Evolutionary conservation across 2,329 filamentous ascomycete species (phyloP), one percentile per base, ranked within the genome.

Genomic region (Colletotrichum incanum): DNA sequence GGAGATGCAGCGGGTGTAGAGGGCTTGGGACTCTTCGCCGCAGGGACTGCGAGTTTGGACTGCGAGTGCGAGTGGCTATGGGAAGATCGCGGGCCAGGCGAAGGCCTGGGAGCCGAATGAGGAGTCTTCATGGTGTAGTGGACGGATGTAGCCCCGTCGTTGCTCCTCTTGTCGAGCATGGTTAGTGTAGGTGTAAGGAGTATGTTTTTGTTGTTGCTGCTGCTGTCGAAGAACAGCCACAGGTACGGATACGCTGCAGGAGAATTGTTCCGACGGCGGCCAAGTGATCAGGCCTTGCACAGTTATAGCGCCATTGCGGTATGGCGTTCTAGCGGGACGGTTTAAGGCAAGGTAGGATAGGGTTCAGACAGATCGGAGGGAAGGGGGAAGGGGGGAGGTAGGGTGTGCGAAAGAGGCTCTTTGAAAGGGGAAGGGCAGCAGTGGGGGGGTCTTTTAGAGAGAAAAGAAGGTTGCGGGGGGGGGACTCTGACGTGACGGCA

Each of bases 1-100:
- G 88, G 86, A 7, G 89, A 90, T 18, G 86, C 82, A 52, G 84
- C 71, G 3, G 90, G 89, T 1, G 89, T 90, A 14, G 83, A 82
- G 6, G 86, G 79, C 73, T 84, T 87, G 69, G 80, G 79, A 41
- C 80, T 75, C 65, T 79, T 81, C 28, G 43, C 72, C 11, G 65
- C 26, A 16, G 65, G 34, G 28, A 72, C 65, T 28, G 84, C 78
- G 65, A 85, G 85, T 56, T 84, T 80, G 55, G 84, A 80, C 66
- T 84, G 85, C 9, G 85, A 80, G 69, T 83, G 80, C 23, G 81
- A 75, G 61, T 84, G 81, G 20, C 80, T 70, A 71, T 81, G 80
- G 16, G 79, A 77, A 64, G 78, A 80, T 50, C 79, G 76, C 37
- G 79, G 78, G 47, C 75, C 74, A 8, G 82, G 79, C 34, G 84